phyloP scores from a whole-genome alignment of 768 basidiomycete species.

The Pulveroboletus sp. region DNA sequence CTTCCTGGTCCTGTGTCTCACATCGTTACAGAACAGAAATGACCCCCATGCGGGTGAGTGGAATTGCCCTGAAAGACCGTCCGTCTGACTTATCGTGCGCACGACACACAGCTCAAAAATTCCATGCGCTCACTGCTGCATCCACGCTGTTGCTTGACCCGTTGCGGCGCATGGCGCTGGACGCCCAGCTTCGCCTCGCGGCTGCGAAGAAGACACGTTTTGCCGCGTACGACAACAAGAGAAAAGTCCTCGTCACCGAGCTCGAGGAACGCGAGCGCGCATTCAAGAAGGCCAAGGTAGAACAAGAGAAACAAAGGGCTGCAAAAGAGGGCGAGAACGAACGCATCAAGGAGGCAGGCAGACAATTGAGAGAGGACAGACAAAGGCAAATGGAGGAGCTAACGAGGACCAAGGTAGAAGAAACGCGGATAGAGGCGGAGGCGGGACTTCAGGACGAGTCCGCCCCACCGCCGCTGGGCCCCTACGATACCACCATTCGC shows the following conservation, averaged over 20 bases:
- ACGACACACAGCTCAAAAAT: constrained; percentile 54
- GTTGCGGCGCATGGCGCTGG: constrained; percentile 69
- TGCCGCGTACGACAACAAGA: constrained; percentile 64
- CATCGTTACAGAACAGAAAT: constrained; percentile 57
- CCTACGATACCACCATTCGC: constrained; percentile 71
- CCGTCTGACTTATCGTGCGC: background rate
- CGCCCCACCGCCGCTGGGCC: constrained; percentile 60
- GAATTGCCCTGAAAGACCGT: background rate
- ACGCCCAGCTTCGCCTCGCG: constrained; percentile 71
- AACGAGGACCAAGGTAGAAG: constrained; percentile 34
- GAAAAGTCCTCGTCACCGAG: constrained; percentile 71
- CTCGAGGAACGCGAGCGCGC: constrained; percentile 74
- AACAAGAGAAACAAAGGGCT: constrained; percentile 56
- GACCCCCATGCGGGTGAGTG: constrained; percentile 69
- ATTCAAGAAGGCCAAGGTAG: constrained; percentile 66
- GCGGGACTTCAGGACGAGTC: constrained; percentile 36
- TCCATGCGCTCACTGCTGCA: constrained; percentile 80
- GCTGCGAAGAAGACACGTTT: constrained; percentile 69
- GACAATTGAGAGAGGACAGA: constrained; percentile 61
- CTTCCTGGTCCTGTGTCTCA: constrained; percentile 10
- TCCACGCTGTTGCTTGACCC: constrained; percentile 82
- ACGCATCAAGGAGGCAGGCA: constrained; percentile 71
- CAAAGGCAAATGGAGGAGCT: constrained; percentile 48
- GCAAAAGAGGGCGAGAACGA: constrained; percentile 60
- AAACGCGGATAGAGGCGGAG: constrained; percentile 26